These are phyloP conservation scores for Digitaria exilis DNA, from an alignment of 202 grass and related monocot genomes.

Conservation along the genomic window DNA sequence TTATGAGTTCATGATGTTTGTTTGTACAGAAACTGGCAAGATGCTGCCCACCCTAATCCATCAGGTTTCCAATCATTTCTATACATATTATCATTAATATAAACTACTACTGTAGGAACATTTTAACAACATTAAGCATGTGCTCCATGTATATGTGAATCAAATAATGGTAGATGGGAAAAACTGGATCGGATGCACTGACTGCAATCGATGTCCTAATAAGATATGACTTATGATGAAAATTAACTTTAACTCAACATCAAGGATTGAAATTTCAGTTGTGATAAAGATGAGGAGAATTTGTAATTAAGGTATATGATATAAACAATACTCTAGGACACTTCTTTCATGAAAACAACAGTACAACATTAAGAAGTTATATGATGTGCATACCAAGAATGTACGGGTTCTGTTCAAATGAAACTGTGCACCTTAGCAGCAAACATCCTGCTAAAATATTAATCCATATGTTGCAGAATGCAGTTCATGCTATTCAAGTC, in stretches of 20 bases:
- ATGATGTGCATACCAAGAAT: conserved; percentile 5
- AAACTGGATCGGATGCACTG: not conserved
- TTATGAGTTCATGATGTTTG: not conserved
- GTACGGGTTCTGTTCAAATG: not conserved
- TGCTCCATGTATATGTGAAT: not conserved
- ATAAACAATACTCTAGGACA: not conserved
- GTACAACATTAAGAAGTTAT: conserved; percentile 2
- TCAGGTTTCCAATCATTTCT: not conserved
- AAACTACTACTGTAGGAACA: not conserved
- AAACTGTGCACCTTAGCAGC: not conserved
- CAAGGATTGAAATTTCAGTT: not conserved
- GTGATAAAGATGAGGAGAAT: not conserved
- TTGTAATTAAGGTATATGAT: not conserved
- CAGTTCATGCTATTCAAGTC: not conserved
- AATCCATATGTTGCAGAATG: not conserved
- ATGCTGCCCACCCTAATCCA: not conserved
- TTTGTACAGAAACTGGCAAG: not conserved
- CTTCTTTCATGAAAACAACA: not conserved
- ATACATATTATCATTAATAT: not conserved
- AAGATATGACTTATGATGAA: not conserved
- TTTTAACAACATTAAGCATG: not conserved
- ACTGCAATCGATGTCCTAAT: not conserved
- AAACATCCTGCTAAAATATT: not conserved
- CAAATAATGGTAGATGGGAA: not conserved
- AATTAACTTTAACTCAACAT: not conserved